Evolutionary conservation across 2,329 filamentous ascomycete genomes (phyloP).

Genomic region (Epichloe aotearoae): DNA sequence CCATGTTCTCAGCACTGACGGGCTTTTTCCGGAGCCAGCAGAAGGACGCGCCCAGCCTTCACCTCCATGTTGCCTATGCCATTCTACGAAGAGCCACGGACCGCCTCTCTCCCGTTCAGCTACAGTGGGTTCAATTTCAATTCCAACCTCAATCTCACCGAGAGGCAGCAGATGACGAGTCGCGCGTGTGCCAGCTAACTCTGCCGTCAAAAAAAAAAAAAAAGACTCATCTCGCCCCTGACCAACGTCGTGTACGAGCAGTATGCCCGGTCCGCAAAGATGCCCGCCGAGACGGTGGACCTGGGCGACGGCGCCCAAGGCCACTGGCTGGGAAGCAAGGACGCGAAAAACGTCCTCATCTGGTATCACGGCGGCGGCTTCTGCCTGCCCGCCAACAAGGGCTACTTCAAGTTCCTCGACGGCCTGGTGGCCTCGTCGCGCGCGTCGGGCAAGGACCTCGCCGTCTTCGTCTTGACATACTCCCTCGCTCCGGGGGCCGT

Average conservation of each 20-base stretch:
- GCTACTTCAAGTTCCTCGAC: constrained; percentile 10
- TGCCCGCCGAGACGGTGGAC: constrained; percentile 9
- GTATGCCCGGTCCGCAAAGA: constrained; percentile 7
- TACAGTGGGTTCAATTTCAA: constrained; percentile 7
- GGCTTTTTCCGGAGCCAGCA: constrained; percentile 7
- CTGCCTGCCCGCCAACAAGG: constrained; percentile 10
- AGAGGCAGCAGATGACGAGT: neutral
- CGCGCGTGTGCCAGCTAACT: neutral
- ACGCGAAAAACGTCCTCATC: constrained; percentile 11
- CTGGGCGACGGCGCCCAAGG: constrained; percentile 9
- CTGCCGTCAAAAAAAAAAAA: neutral
- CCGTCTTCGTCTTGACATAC: constrained; percentile 11
- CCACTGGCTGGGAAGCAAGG: constrained; percentile 12
- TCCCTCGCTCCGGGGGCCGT: constrained; percentile 9
- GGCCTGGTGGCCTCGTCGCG: constrained; percentile 7
- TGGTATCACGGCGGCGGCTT: constrained; percentile 14
- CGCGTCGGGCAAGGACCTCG: constrained; percentile 7
- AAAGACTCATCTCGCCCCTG: constrained; percentile 9
- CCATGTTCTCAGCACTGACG: constrained; percentile 6
- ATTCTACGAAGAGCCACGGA: constrained; percentile 8
- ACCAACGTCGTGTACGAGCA: constrained; percentile 9
- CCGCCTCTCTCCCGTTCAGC: constrained; percentile 9
- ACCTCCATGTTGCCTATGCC: constrained; percentile 12
- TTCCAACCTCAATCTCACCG: neutral
- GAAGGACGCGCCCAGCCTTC: constrained; percentile 9